Evolutionary conservation across 148 eudicot species (phyloP).

Genomic region (Suaeda aralocaspica): DNA sequence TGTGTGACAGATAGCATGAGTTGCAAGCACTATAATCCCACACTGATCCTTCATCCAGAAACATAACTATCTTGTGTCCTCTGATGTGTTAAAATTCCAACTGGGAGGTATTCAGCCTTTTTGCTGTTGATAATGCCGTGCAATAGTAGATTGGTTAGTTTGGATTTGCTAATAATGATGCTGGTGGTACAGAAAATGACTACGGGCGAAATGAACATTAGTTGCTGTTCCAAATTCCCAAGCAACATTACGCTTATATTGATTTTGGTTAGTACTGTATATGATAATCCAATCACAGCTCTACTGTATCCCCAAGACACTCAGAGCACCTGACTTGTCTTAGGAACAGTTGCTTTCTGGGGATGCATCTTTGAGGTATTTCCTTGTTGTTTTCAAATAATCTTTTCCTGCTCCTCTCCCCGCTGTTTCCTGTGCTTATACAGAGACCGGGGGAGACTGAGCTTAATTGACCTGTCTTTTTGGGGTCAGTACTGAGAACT

Average conservation of each 20-base stretch:
- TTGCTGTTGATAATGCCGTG: constrained; percentile 24
- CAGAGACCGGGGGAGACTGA: background rate
- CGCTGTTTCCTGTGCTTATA: background rate
- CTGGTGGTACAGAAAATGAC: constrained; percentile 55
- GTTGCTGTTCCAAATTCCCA: constrained; percentile 83
- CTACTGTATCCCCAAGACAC: constrained; percentile 81
- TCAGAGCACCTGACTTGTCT: constrained; percentile 92
- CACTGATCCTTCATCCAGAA: constrained; percentile 96
- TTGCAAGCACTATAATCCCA: constrained; percentile 71
- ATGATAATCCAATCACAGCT: constrained; percentile 72
- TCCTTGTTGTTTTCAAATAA: background rate
- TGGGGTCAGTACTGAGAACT: background rate
- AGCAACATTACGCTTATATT: constrained; percentile 87
- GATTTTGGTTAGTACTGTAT: constrained; percentile 89
- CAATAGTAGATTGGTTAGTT: constrained; percentile 19
- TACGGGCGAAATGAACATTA: constrained; percentile 44
- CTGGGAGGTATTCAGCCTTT: constrained; percentile 58
- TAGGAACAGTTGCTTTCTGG: constrained; percentile 53
- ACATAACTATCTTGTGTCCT: constrained; percentile 79
- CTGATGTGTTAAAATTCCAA: constrained; percentile 76
- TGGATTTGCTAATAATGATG: constrained; percentile 29
- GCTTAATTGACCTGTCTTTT: background rate
- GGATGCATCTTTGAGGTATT: constrained; percentile 16
- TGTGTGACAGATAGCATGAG: constrained; percentile 81
- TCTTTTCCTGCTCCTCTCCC: background rate